phyloP scores from a whole-genome alignment of 805 yeast genomes.

The Groenewaldozyma salmanticensis region DNA sequence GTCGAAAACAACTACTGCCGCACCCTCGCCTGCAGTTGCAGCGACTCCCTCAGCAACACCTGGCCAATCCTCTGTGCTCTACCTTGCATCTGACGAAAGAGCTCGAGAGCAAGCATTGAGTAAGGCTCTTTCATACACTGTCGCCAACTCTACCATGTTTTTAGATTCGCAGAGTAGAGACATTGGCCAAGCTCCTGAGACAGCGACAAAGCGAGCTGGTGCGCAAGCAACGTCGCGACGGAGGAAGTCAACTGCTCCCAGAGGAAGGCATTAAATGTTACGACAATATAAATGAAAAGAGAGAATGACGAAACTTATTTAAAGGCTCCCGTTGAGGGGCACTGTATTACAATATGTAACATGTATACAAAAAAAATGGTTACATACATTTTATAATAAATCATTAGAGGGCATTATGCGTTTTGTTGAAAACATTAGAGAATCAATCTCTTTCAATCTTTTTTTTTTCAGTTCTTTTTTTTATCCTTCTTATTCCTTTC shows the following conservation, averaged over 20 bases:
- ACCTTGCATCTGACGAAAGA: slow-evolving; percentile 2
- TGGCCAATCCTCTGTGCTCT: not conserved
- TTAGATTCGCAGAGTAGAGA: slow-evolving; percentile 11
- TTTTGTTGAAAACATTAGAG: slow-evolving; percentile 14
- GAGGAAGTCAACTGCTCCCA: not conserved
- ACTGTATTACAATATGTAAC: not conserved
- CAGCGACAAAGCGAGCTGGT: not conserved
- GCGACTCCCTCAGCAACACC: not conserved
- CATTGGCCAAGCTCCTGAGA: slow-evolving; percentile 3
- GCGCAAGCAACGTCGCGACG: not conserved
- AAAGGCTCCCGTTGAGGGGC: slow-evolving; percentile 8
- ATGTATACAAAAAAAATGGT: too few species aligned
- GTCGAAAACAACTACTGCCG: slow-evolving; percentile 4
- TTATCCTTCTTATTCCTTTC: too few species aligned
- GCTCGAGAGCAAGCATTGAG: slow-evolving; percentile 15
- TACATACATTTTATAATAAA: too few species aligned
- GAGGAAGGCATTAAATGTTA: not conserved
- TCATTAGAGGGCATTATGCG: not conserved
- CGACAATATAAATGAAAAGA: not conserved
- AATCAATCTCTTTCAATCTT: too few species aligned
- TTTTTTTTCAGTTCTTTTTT: too few species aligned
- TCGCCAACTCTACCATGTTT: slow-evolving; percentile 11
- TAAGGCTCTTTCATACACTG: slow-evolving; percentile 17
- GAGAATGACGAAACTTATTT: slow-evolving; percentile 1
- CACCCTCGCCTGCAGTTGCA: slow-evolving; percentile 5